Conservation (phyloP, 2,329 filamentous ascomycete genomes). For the Teratosphaeria epicoccoides region DNA sequence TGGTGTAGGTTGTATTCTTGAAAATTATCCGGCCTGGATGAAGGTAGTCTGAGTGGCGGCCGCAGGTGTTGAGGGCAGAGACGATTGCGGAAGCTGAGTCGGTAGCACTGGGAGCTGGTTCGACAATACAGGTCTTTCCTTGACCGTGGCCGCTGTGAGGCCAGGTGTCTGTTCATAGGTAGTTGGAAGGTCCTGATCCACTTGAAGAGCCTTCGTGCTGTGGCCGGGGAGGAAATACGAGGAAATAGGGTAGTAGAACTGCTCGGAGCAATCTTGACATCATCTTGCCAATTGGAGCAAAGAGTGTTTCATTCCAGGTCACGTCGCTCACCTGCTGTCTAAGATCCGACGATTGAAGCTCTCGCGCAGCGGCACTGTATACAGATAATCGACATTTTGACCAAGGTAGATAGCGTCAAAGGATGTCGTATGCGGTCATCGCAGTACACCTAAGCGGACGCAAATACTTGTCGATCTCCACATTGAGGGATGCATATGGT, state of each 20-base stretch:
- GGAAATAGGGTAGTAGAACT: not conserved
- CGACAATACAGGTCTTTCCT: not conserved
- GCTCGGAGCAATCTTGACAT: not conserved
- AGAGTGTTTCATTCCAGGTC: not conserved
- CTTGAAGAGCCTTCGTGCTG: not conserved
- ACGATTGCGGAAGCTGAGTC: not conserved
- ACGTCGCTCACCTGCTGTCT: not conserved
- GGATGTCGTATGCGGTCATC: not conserved
- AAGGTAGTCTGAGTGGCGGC: not conserved
- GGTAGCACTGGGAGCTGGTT: not conserved
- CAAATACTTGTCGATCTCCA: not conserved
- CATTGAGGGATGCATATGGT: not conserved
- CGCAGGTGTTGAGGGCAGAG: not conserved
- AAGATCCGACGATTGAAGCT: not conserved
- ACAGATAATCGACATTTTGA: not conserved
- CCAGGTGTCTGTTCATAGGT: not conserved
- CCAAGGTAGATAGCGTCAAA: not conserved
- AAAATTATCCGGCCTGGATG: not conserved
- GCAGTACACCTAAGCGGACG: not conserved
- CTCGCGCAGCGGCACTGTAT: not conserved
- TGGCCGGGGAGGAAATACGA: not conserved
- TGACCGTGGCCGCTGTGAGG: not conserved
- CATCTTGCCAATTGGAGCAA: not conserved
- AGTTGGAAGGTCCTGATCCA: not conserved
- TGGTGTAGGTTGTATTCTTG: not conserved